Evolutionary conservation across 768 basidiomycete genomes (phyloP).

Genomic region (Tylopilus vinaceipallidus): DNA sequence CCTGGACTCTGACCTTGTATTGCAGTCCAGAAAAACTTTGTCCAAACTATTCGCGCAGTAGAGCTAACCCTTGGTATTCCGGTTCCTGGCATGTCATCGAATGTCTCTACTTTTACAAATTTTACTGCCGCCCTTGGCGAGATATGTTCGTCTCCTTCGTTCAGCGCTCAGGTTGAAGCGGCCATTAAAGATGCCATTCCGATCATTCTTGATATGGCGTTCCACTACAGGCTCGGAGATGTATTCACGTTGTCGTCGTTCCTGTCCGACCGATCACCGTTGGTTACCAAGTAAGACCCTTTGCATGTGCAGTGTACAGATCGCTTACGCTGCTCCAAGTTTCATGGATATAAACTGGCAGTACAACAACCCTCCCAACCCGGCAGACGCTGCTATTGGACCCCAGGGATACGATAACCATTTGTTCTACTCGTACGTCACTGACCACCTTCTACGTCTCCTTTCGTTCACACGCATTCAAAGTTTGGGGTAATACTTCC

Average conservation of each 20-base stretch:
- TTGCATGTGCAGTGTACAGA: background rate
- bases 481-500: constrained; percentile 55
- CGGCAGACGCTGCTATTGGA: constrained; percentile 63
- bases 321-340: constrained; percentile 35
- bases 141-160: constrained; percentile 14
- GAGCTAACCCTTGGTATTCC: constrained; percentile 60
- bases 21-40: constrained; percentile 69
- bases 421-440: constrained; percentile 66
- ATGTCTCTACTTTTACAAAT: constrained; percentile 28
- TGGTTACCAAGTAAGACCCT: constrained; percentile 43
- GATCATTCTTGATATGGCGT: constrained; percentile 34
- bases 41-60: constrained; percentile 61
- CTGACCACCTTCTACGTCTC: background rate
- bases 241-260: constrained; percentile 25
- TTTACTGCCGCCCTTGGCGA: constrained; percentile 35
- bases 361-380: constrained; percentile 64
- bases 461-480: constrained; percentile 7
- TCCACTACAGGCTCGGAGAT: constrained; percentile 17
- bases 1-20: background rate
- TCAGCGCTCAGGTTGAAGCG: constrained; percentile 30
- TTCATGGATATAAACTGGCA: constrained; percentile 88
- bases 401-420: constrained; percentile 79
- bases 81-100: constrained; percentile 16
- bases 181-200: constrained; percentile 38
- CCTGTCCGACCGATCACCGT: constrained; percentile 18